Conservation (phyloP, 2,329 filamentous ascomycete genomes). For the Fusarium luffae region DNA sequence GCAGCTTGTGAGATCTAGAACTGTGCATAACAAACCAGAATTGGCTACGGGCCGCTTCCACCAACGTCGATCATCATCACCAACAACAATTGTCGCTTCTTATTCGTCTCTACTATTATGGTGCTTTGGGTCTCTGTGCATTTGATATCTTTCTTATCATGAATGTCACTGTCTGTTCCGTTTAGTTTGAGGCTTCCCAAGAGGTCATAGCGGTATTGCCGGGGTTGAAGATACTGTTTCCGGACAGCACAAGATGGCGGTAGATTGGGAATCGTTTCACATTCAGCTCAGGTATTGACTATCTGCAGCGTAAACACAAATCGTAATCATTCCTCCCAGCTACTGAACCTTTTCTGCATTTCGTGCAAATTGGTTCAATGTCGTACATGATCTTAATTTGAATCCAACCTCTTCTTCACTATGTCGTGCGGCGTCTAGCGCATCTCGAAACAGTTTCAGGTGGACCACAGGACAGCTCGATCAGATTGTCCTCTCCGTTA, state of each 20-base stretch:
- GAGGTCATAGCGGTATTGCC: background rate
- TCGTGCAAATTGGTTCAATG: background rate
- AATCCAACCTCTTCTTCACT: background rate
- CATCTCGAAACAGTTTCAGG: background rate
- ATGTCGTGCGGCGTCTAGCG: background rate
- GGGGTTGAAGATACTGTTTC: background rate
- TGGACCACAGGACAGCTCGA: background rate
- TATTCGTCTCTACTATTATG: background rate
- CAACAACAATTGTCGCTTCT: conserved; percentile 8
- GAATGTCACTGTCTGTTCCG: background rate
- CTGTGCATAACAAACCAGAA: background rate
- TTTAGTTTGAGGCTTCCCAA: background rate
- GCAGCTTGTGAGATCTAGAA: background rate
- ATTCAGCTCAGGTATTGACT: conserved; percentile 3
- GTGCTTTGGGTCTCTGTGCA: too few relatives aligned
- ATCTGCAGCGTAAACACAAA: background rate
- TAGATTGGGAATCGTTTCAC: background rate
- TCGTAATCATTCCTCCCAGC: background rate
- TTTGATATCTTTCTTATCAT: background rate
- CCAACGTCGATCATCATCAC: conserved; percentile 16
- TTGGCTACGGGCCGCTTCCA: conserved; percentile 6
- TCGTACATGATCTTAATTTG: background rate
- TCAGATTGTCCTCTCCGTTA: background rate
- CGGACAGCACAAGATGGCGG: background rate
- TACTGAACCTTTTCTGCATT: background rate